Evolutionary conservation across 495 filamentous ascomycete species (phyloP).

Genomic region (Opeltia flavorubescens): DNA sequence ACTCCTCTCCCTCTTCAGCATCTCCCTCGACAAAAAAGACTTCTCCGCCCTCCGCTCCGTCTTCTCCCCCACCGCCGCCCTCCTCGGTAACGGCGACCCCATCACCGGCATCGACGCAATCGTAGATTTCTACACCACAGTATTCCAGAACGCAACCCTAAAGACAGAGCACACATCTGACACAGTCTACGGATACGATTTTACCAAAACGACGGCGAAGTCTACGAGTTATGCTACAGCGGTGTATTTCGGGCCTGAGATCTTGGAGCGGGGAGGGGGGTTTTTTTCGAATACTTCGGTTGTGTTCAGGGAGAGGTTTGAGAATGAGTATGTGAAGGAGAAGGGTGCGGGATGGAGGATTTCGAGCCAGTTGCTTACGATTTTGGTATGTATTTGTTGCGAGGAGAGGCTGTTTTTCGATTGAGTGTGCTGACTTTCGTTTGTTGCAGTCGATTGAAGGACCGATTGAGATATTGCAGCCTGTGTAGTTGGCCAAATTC

Average conservation of each 20-base stretch:
- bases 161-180: neutral
- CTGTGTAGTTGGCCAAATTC: too few species aligned
- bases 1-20: constrained; percentile 2
- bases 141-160: neutral
- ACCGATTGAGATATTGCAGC: neutral
- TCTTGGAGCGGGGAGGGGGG: neutral
- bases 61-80: neutral
- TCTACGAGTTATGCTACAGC: neutral
- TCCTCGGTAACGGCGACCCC: neutral
- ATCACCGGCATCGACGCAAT: neutral
- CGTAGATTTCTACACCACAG: neutral
- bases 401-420: neutral
- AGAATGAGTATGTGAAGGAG: neutral
- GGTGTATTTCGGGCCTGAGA: neutral
- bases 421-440: constrained; percentile 5
- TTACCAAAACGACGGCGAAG: neutral
- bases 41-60: constrained; percentile 1
- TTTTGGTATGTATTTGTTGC: neutral
- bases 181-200: neutral
- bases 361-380: neutral
- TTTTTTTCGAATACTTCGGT: neutral
- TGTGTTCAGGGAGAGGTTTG: neutral
- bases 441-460: constrained; percentile 2
- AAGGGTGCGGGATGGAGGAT: neutral
- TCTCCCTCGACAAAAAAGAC: neutral